A percentile compares a stretch with the other conserved stretches of the same genome.
phyloP scores from a whole-genome alignment of 345 rosid genomes.

The Linum usitatissimum region DNA sequence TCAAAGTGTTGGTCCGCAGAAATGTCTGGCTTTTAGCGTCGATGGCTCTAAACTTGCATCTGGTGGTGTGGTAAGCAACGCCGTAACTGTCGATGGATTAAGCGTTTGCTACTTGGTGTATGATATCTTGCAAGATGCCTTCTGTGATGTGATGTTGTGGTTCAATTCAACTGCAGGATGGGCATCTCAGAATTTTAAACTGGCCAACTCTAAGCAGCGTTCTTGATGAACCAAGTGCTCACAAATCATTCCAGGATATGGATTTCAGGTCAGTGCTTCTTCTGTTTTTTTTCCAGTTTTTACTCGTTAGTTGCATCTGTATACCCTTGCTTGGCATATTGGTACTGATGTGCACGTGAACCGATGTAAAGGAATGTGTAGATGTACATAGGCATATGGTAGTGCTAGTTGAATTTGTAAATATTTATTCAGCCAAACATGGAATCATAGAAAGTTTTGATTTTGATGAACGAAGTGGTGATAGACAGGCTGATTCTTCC shows the following conservation, averaged over 20 bases:
- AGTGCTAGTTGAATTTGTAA: too few species aligned
- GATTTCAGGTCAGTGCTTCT: conserved; percentile 20
- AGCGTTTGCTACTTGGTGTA: background rate
- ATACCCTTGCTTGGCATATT: background rate
- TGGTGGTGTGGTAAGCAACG: conserved; percentile 72
- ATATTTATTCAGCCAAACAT: too few species aligned
- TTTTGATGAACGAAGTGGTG: too few species aligned
- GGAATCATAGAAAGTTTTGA: too few species aligned
- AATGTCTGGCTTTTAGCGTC: conserved; percentile 74
- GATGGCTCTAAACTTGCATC: conserved; percentile 83
- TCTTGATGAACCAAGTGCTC: conserved; percentile 72
- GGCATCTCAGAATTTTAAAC: conserved; percentile 73
- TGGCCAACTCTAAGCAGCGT: conserved; percentile 69
- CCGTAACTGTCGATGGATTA: background rate
- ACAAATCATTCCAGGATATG: conserved; percentile 73
- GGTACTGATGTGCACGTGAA: background rate
- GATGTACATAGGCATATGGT: too few species aligned
- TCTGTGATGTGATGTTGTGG: background rate
- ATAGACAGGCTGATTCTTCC: too few species aligned
- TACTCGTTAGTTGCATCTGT: too few species aligned
- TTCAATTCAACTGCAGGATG: conserved; percentile 46
- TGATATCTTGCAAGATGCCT: background rate
- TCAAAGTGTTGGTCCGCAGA: conserved; percentile 55
- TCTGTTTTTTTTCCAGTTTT: too few species aligned
- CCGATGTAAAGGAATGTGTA: too few species aligned